Base-by-base conservation (phyloP, 129 eudicot species). In the Silybum marianum region DNA sequence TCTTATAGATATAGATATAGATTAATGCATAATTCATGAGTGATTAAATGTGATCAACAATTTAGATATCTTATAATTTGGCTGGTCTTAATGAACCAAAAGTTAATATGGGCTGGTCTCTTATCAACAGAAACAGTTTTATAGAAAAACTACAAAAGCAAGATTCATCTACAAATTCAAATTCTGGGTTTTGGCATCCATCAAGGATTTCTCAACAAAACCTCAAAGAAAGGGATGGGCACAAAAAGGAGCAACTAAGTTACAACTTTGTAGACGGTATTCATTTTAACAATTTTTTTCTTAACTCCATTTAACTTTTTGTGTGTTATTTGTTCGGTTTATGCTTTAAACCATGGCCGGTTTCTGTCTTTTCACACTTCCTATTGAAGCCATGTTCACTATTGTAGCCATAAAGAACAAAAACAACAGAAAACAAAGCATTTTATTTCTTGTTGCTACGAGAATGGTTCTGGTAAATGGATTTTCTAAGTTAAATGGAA, bases 21-120 rank as follows among this genome's bases (percentile, higher is more conserved):
- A n/a, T n/a, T n/a, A n/a, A n/a, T n/a, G n/a, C n/a, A n/a, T n/a
- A n/a, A n/a, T n/a, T n/a, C n/a, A n/a, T n/a, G n/a, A n/a, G n/a
- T n/a, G n/a, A n/a, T n/a, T n/a, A n/a, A n/a, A n/a, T n/a, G n/a
- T n/a, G n/a, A n/a, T n/a, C n/a, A n/a, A n/a, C n/a, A n/a, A n/a
- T n/a, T n/a, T n/a, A n/a, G n/a, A n/a, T n/a, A n/a, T n/a, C n/a
- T n/a, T 46, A 78, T 75, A 11, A 62, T 39, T 71, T 85, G 80
- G 90, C 80, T 26, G 89, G 89, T 84, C 78, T 86, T 74, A 89
- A 88, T 28, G 89, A 90, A 73, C 92, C 91, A 38, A n/a, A n/a
- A n/a, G n/a, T n/a, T n/a, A n/a, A n/a, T n/a, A n/a, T n/a, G n/a
- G n/a, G n/a, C n/a, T n/a, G n/a, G n/a, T 74, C 89, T 46, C 46